These are phyloP conservation scores for Leccinum olivaceopallidum DNA, from an alignment of 768 basidiomycete genomes.

Conservation along the genomic window DNA sequence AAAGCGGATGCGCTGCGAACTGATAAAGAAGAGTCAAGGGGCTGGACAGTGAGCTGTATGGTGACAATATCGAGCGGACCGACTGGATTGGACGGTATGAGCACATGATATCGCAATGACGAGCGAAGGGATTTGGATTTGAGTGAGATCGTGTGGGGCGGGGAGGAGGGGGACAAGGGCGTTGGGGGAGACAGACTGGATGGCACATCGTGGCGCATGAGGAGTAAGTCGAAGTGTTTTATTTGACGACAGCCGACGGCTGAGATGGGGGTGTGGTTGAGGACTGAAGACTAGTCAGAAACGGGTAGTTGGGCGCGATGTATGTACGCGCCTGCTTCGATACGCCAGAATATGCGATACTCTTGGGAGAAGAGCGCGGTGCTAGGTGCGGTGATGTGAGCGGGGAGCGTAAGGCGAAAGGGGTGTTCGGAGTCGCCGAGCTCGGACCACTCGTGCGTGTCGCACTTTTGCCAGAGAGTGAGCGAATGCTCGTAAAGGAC, in stretches of 20 bases:
- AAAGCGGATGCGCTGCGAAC: conserved; percentile 64
- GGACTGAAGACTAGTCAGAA: conserved; percentile 45
- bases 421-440: conserved; percentile 68
- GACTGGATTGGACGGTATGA: conserved; percentile 55
- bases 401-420: conserved; percentile 70
- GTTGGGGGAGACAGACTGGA: conserved; percentile 37
- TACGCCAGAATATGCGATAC: conserved; percentile 79
- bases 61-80: conserved; percentile 75
- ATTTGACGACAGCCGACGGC: conserved; percentile 69
- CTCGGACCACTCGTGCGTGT: conserved; percentile 54
- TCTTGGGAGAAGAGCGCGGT: conserved; percentile 68
- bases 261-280: conserved; percentile 63
- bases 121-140: conserved; percentile 60
- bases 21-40: conserved; percentile 53
- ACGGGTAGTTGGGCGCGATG: conserved; percentile 4
- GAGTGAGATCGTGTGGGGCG: conserved; percentile 39
- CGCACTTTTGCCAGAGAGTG: conserved; percentile 68
- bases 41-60: conserved; percentile 61
- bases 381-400: conserved; percentile 62
- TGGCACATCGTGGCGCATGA: conserved; percentile 71
- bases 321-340: conserved; percentile 70
- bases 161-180: conserved; percentile 35
- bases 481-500: conserved; percentile 67
- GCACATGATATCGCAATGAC: conserved; percentile 58
- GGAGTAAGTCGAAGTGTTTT: conserved; percentile 68